A percentile compares a stretch with the other conserved stretches of the same genome.
Conservation (phyloP, 2,329 filamentous ascomycete species). For the Pseudocercospora fijiensis region DNA sequence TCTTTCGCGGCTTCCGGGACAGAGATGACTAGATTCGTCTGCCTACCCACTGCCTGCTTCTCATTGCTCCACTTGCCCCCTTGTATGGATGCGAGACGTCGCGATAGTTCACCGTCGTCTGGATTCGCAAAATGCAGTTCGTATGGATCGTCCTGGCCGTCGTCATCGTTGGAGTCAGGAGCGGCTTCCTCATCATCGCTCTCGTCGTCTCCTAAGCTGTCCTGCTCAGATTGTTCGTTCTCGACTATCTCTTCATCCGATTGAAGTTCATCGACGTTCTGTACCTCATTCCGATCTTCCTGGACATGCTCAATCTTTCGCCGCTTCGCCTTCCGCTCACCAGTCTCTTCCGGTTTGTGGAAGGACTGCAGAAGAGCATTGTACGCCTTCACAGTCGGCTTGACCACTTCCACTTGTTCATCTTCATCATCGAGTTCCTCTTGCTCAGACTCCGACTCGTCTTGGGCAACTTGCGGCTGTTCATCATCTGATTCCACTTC, state of each 20-base stretch:
- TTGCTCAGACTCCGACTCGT: slow-evolving; percentile 28
- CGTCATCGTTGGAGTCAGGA: slow-evolving; percentile 23
- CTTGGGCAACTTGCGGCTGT: slow-evolving; percentile 21
- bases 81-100: slow-evolving; percentile 49
- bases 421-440: slow-evolving; percentile 33
- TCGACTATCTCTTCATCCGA: slow-evolving; percentile 39
- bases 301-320: slow-evolving; percentile 48
- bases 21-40: slow-evolving; percentile 21
- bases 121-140: slow-evolving; percentile 73
- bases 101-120: slow-evolving; percentile 60
- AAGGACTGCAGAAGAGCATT: slow-evolving; percentile 58
- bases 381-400: slow-evolving; percentile 48
- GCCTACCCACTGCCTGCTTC: slow-evolving; percentile 25
- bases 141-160: slow-evolving; percentile 60
- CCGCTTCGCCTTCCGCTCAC: slow-evolving; percentile 51
- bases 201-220: slow-evolving; percentile 43
- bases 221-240: slow-evolving; percentile 49
- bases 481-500: slow-evolving; percentile 34
- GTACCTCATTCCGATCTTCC: slow-evolving; percentile 42
- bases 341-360: slow-evolving; percentile 43
- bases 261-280: slow-evolving; percentile 48
- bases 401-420: slow-evolving; percentile 36
- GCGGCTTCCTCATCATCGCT: slow-evolving; percentile 14
- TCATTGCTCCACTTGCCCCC: slow-evolving; percentile 50
- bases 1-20: slow-evolving; percentile 17